Evolutionary conservation across 768 basidiomycete species (phyloP), one percentile per base, ranked within the genome.

Genomic region (Leccinum uliginosum): DNA sequence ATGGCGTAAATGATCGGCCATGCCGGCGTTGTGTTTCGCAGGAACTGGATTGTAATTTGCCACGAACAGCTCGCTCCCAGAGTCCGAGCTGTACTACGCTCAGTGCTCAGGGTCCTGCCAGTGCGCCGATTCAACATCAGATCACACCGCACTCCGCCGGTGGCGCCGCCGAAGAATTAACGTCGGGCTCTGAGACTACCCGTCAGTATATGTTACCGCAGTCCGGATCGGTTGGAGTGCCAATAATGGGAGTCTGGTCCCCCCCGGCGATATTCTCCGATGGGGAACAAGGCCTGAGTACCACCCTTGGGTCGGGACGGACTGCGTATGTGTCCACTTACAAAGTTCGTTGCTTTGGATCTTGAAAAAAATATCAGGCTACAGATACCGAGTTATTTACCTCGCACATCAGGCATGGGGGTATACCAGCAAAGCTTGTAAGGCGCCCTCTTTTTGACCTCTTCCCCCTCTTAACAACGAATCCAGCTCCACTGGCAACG

Each of bases 1-100:
- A 57, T 10, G 64, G 59, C 19, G 53, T 23, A 23, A 48, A 40
- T 21, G 58, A 66, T 59, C 55, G 48, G 4, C 58, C 66, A 35
- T 70, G 68, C 30, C 49, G 56, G 56, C 66, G 66, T 27, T 70
- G 68, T 58, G 45, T 59, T 48, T 43, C 1, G 32, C 60, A 59
- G 14, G 24, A 24, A 21, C 8, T 62, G 9, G 40, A 55, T 0
- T 70, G 68, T 27, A 53, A 15, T 34, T 44, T 70, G 11, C 2
- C 58, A 29, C 58, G 52, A n/a, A 43, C 3, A 17, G 38, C 60
- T 35, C 65, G 57, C 34, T 69, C 67, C 21, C 60, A 59, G 57
- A 69, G 67, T 51, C 67, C 67, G 46, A 54, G 58, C 46, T 51
- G 54, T 23, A 57, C 50, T 23, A 57, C 50, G 8, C 15, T 49